Percentiles rank a stretch among this genome's conserved stretches.
These are phyloP conservation scores for Coffea eugenioides DNA, from an alignment of 257 asterid genomes.

Conservation along the genomic window DNA sequence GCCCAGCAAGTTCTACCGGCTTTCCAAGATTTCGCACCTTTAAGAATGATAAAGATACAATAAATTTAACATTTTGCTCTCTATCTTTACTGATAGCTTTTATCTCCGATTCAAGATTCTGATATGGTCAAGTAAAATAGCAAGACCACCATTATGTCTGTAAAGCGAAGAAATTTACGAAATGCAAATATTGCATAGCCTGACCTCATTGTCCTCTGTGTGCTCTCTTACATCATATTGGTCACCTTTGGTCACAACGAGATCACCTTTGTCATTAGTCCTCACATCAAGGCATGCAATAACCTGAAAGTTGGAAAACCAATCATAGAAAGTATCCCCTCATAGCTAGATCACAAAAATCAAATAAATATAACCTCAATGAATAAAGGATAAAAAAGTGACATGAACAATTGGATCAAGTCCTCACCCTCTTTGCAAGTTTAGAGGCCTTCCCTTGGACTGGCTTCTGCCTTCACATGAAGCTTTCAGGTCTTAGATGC, in stretches of 20 bases:
- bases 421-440: constrained; percentile 93
- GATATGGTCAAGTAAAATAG: background rate
- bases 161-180: background rate
- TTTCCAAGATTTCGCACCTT: constrained; percentile 98
- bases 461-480: constrained; percentile 74
- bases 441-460: constrained; percentile 67
- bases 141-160: background rate
- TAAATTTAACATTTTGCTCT: background rate
- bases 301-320: constrained; percentile 55
- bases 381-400: too few relatives aligned
- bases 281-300: constrained; percentile 99
- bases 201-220: constrained; percentile 77
- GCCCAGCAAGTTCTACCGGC: constrained; percentile 95
- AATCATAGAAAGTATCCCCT: constrained; percentile 3
- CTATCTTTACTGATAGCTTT: background rate
- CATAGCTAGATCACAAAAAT: background rate
- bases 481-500: constrained; percentile 42
- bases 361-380: background rate
- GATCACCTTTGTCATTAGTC: constrained; percentile 84
- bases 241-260: constrained; percentile 97
- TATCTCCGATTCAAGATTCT: background rate
- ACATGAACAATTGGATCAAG: background rate
- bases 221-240: constrained; percentile 93
- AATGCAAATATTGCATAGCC: background rate
- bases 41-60: constrained; percentile 21